Percentiles rank a stretch among this genome's conserved stretches.
Conservation (phyloP, 352 stramenopile species). For the Phytopythium delawarense region DNA sequence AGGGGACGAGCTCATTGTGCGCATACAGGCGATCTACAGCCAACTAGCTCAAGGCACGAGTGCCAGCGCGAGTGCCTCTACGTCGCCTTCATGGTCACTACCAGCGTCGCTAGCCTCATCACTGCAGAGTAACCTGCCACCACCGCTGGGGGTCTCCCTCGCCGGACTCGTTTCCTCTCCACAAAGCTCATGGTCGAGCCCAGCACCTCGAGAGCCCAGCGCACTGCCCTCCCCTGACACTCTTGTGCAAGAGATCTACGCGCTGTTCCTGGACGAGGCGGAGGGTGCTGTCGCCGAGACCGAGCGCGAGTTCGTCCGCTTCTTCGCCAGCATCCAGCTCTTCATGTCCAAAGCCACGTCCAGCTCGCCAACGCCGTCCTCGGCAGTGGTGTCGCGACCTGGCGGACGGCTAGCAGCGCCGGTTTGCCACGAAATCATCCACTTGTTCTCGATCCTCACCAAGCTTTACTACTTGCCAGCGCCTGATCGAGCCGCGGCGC, state of each 20-base stretch:
- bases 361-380: not conserved
- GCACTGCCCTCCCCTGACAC: conserved; percentile 7
- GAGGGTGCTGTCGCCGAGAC: conserved; percentile 14
- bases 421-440: conserved; percentile 5
- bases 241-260: conserved; percentile 30
- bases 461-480: conserved; percentile 16
- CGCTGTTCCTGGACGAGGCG: conserved; percentile 20
- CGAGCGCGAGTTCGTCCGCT: conserved; percentile 30
- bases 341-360: conserved; percentile 8
- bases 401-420: not conserved
- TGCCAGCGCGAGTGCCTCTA: not conserved
- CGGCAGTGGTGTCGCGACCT: not conserved
- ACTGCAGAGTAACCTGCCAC: not conserved
- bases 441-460: conserved; percentile 17
- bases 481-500: conserved; percentile 4
- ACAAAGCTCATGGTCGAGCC: not conserved
- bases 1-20: conserved; percentile 23
- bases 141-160: not conserved
- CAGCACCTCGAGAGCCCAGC: not conserved
- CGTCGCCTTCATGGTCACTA: not conserved
- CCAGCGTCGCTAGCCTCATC: not conserved
- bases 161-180: not conserved
- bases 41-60: not conserved
- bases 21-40: conserved; percentile 31
- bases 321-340: conserved; percentile 42